Conservation (phyloP, 2,329 filamentous ascomycete species). For the Alternaria gaisen region DNA sequence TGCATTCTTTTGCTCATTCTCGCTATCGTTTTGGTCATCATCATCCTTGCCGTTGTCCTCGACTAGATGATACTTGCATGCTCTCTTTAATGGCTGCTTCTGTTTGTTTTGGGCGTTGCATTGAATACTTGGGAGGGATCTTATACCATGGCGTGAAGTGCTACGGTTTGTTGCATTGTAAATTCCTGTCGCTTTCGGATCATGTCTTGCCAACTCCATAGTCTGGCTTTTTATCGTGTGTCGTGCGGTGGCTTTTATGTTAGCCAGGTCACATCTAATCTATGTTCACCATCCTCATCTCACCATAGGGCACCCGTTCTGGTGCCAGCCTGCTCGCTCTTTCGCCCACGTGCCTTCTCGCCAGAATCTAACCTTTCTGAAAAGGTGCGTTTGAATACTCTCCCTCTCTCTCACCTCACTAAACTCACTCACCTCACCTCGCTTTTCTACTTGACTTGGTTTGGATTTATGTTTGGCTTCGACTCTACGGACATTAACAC, state of each 20-base stretch:
- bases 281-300: not conserved
- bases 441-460: not conserved
- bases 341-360: not conserved
- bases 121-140: conserved; percentile 10
- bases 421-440: not conserved
- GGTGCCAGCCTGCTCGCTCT: not conserved
- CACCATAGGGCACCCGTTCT: not conserved
- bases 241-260: not conserved
- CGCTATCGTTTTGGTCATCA: conserved; percentile 86
- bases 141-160: conserved; percentile 21
- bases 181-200: conserved; percentile 2
- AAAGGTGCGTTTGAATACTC: not conserved
- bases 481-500: too few species aligned
- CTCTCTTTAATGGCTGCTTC: not conserved
- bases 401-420: not conserved
- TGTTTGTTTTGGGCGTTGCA: conserved; percentile 16
- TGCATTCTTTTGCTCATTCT: conserved; percentile 91
- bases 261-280: not conserved
- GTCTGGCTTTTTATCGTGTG: not conserved
- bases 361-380: not conserved
- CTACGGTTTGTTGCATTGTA: conserved; percentile 3
- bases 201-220: not conserved
- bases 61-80: conserved; percentile 59
- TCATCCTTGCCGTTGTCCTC: conserved; percentile 85
- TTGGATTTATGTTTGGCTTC: too few species aligned